Conservation (phyloP, 495 filamentous ascomycete genomes). For the Penicilliopsis zonata region DNA sequence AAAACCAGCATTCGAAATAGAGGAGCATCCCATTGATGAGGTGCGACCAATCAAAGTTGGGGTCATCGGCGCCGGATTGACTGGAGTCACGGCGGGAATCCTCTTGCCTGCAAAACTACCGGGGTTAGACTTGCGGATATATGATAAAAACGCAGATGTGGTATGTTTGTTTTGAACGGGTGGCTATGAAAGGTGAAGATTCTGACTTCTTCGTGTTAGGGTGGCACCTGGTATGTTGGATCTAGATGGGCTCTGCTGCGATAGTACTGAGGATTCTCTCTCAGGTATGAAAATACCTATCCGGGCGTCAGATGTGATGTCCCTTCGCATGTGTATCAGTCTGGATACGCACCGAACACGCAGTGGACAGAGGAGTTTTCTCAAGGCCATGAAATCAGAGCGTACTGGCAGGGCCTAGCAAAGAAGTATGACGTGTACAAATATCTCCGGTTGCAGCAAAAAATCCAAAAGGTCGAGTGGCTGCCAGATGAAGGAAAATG, state of each 20-base stretch:
- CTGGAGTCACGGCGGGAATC: conserved; percentile 36
- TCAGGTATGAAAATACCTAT: conserved; percentile 42
- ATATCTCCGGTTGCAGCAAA: conserved; percentile 36
- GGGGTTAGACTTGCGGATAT: conserved; percentile 38
- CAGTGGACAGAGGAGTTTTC: conserved; percentile 58
- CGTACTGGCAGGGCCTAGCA: conserved; percentile 50
- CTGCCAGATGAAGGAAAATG: conserved; percentile 37
- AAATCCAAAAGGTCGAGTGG: conserved; percentile 43
- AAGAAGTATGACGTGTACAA: conserved; percentile 50
- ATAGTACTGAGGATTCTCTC: background rate
- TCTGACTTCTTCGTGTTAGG: conserved; percentile 14
- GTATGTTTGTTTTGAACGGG: conserved; percentile 15
- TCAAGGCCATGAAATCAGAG: conserved; percentile 48
- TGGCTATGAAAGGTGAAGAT: background rate
- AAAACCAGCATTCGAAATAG: conserved; percentile 15
- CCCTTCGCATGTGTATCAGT: conserved; percentile 61
- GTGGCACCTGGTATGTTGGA: conserved; percentile 34
- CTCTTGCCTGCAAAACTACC: conserved; percentile 39
- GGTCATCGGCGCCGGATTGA: conserved; percentile 39
- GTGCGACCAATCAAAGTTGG: conserved; percentile 36
- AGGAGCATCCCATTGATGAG: conserved; percentile 30
- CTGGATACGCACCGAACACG: conserved; percentile 50
- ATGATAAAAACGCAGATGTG: conserved; percentile 44
- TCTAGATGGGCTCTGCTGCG: too few species aligned
- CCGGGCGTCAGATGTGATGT: conserved; percentile 53